phyloP scores from a whole-genome alignment of 2,329 filamentous ascomycete species.

The Ceratocystis lukuohia region DNA sequence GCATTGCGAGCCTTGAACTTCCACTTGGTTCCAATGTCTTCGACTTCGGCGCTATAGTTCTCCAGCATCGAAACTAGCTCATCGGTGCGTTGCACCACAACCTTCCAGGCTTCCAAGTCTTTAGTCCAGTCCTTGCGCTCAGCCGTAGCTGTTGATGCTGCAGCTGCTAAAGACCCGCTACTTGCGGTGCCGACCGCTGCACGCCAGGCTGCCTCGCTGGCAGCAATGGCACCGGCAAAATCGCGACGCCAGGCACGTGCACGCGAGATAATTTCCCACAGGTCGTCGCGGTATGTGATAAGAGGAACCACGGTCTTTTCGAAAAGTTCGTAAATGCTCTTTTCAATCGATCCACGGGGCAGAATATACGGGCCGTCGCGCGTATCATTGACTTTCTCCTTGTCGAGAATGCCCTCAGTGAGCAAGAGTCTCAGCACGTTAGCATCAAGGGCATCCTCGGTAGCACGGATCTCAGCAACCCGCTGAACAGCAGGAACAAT shows the following conservation, averaged over 20 bases:
- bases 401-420: constrained; percentile 48
- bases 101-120: constrained; percentile 52
- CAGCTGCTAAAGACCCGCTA: constrained; percentile 33
- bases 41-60: constrained; percentile 54
- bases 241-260: constrained; percentile 62
- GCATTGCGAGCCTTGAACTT: constrained; percentile 78
- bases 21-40: constrained; percentile 66
- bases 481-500: constrained; percentile 61
- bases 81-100: constrained; percentile 64
- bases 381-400: constrained; percentile 27
- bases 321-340: constrained; percentile 56
- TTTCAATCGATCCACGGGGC: constrained; percentile 45
- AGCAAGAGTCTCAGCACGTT: constrained; percentile 60
- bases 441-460: constrained; percentile 66
- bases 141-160: constrained; percentile 24
- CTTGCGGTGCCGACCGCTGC: constrained; percentile 43
- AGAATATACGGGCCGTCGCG: constrained; percentile 16
- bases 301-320: constrained; percentile 65
- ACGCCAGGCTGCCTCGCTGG: constrained; percentile 83
- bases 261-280: constrained; percentile 64
- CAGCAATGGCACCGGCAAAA: constrained; percentile 60
- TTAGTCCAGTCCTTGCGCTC: constrained; percentile 32
- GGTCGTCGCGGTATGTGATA: constrained; percentile 62
- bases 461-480: constrained; percentile 62
- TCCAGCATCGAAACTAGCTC: constrained; percentile 73